phyloP scores from a whole-genome alignment of 225 moss, liverwort and hornwort species.

The Thuidium tamariscinum region DNA sequence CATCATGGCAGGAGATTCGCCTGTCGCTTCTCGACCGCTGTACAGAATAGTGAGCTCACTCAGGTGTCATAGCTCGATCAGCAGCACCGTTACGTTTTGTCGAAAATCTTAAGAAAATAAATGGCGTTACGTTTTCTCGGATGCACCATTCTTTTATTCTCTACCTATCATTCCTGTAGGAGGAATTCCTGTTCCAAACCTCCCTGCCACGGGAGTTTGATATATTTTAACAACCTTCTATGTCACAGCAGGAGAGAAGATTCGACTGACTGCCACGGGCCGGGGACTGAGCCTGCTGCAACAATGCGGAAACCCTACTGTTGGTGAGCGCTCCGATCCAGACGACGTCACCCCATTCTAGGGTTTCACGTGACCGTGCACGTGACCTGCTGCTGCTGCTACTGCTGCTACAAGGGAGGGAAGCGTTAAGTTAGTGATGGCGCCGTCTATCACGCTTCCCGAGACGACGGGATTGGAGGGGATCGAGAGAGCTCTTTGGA shows the following conservation, averaged over 20 bases:
- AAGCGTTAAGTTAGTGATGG: neutral
- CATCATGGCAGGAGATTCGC: neutral
- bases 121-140: neutral
- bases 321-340: neutral
- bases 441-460: constrained; percentile 2
- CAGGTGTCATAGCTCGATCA: neutral
- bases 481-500: neutral
- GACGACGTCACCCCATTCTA: neutral
- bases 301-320: neutral
- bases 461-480: neutral
- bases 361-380: constrained; percentile 6
- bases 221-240: neutral
- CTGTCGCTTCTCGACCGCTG: neutral
- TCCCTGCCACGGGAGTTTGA: neutral
- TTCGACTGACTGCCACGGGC: neutral
- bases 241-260: neutral
- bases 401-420: neutral
- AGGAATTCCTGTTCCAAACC: neutral
- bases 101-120: neutral
- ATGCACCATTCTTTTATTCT: neutral
- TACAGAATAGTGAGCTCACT: neutral
- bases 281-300: neutral
- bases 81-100: neutral
- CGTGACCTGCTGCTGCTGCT: neutral
- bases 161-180: neutral